phyloP scores from a whole-genome alignment of 116 monocot genomes.

The Dioscorea cayenensis region DNA sequence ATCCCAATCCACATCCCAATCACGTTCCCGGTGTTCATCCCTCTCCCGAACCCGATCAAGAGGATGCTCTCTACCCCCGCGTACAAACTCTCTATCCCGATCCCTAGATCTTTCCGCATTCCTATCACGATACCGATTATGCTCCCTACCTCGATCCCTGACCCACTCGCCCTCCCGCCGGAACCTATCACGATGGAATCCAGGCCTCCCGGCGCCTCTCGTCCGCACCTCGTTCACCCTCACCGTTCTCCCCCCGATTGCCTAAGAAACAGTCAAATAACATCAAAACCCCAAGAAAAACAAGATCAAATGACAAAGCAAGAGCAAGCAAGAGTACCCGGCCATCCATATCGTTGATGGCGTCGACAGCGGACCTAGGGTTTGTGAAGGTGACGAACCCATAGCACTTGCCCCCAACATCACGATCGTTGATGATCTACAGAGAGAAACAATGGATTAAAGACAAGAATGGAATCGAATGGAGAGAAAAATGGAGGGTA shows the following conservation, averaged over 20 bases:
- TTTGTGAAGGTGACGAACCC: slow-evolving; percentile 90
- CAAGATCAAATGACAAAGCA: neutral
- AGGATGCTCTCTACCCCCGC: slow-evolving; percentile 30
- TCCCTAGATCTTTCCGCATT: slow-evolving; percentile 44
- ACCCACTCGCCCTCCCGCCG: slow-evolving; percentile 48
- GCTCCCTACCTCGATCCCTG: slow-evolving; percentile 47
- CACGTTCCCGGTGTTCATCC: slow-evolving; percentile 30
- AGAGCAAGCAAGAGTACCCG: slow-evolving; percentile 28
- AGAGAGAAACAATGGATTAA: neutral
- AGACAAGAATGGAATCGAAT: neutral
- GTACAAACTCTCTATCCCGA: slow-evolving; percentile 50
- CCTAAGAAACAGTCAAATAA: neutral
- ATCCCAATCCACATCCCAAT: slow-evolving; percentile 35
- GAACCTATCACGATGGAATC: slow-evolving; percentile 57
- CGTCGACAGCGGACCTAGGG: slow-evolving; percentile 76
- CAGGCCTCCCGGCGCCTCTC: slow-evolving; percentile 45
- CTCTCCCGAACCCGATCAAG: slow-evolving; percentile 28
- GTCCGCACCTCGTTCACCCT: slow-evolving; percentile 82
- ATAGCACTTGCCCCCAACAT: slow-evolving; percentile 89
- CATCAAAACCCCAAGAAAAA: neutral
- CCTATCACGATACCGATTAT: slow-evolving; percentile 35
- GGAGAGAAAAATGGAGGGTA: neutral
- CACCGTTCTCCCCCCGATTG: slow-evolving; percentile 71
- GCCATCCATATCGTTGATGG: slow-evolving; percentile 85
- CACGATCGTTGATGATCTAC: slow-evolving; percentile 88